Evolutionary conservation across 192 early-diverging fungal species (phyloP).

Genomic region (Rhizophlyctis rosea): DNA sequence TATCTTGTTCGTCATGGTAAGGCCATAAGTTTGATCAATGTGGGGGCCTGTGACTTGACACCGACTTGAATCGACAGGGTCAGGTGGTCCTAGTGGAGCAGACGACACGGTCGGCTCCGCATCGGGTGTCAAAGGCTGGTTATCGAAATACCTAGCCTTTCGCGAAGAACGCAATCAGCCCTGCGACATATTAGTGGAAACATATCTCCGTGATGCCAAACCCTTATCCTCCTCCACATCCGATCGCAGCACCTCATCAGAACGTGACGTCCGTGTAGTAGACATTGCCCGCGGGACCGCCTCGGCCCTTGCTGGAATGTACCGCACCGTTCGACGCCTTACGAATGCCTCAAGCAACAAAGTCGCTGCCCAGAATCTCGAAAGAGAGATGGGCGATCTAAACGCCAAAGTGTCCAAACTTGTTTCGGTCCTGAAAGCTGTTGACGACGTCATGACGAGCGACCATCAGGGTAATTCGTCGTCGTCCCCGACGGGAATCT

Average conservation of each 20-base stretch:
- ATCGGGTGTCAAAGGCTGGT: too few relatives aligned
- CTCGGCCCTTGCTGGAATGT: neutral
- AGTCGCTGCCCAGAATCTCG: neutral
- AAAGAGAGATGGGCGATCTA: neutral
- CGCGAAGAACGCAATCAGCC: neutral
- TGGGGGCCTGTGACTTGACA: too few relatives aligned
- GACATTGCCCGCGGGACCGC: neutral
- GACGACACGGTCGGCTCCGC: too few relatives aligned
- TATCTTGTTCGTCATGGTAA: conserved; percentile 9
- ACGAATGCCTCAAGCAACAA: neutral
- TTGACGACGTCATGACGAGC: too few relatives aligned
- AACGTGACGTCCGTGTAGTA: neutral
- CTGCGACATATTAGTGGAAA: neutral
- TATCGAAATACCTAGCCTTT: neutral
- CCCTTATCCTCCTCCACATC: neutral
- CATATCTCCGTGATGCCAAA: neutral
- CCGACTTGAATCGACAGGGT: too few relatives aligned
- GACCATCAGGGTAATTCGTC: neutral
- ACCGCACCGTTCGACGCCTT: neutral
- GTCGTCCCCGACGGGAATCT: neutral
- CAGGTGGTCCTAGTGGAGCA: too few relatives aligned
- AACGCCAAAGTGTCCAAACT: neutral
- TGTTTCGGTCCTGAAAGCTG: neutral
- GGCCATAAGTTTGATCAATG: too few relatives aligned
- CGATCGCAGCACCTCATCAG: too few relatives aligned